These are phyloP conservation scores for Macrolepiota dolichaula DNA, from an alignment of 768 basidiomycete genomes.

Conservation along the genomic window DNA sequence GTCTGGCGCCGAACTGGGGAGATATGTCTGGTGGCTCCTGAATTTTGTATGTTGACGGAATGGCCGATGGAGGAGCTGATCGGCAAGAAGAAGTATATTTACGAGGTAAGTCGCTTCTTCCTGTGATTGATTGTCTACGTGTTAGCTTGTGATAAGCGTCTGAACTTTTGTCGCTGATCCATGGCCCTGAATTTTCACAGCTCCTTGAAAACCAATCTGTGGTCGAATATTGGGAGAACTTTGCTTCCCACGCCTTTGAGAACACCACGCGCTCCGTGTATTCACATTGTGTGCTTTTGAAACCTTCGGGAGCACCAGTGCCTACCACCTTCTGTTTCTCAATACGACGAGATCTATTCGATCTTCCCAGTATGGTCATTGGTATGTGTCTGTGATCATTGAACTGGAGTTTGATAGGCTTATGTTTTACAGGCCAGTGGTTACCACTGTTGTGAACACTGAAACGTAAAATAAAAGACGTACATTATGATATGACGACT, in stretches of 20 bases:
- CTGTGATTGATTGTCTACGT: neutral
- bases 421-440: slow-evolving; percentile 68
- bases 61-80: slow-evolving; percentile 84
- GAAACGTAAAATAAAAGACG: slow-evolving; percentile 6
- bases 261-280: slow-evolving; percentile 95
- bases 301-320: slow-evolving; percentile 79
- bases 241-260: slow-evolving; percentile 95
- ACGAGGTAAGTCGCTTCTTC: slow-evolving; percentile 44
- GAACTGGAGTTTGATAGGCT: neutral
- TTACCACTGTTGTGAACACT: slow-evolving; percentile 63
- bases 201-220: slow-evolving; percentile 94
- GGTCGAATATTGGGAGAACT: slow-evolving; percentile 96
- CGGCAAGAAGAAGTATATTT: slow-evolving; percentile 57
- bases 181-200: slow-evolving; percentile 31
- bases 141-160: neutral
- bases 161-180: slow-evolving; percentile 4
- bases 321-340: slow-evolving; percentile 96
- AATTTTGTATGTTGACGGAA: slow-evolving; percentile 92
- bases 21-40: slow-evolving; percentile 93
- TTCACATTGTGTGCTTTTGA: slow-evolving; percentile 86
- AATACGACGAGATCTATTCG: slow-evolving; percentile 89
- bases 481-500: slow-evolving; percentile 14
- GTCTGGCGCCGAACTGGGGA: slow-evolving; percentile 98
- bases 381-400: slow-evolving; percentile 40
- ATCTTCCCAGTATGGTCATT: slow-evolving; percentile 85